phyloP scores from a whole-genome alignment of 352 stramenopile species.

The Globisporangium viniferum region DNA sequence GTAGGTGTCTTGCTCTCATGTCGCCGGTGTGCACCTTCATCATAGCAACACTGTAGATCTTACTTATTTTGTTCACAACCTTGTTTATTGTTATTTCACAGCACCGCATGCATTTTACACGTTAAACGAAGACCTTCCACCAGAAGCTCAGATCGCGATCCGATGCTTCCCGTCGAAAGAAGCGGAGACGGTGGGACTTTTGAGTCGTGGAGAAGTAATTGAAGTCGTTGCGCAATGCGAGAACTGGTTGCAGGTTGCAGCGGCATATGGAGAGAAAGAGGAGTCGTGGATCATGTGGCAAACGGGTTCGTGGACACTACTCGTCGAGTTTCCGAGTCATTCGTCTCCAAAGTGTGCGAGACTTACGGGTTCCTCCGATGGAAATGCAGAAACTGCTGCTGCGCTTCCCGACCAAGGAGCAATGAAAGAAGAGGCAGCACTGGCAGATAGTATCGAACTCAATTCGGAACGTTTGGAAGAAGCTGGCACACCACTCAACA shows the following conservation, averaged over 20 bases:
- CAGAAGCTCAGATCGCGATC: slow-evolving; percentile 66
- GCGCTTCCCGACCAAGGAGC: background rate
- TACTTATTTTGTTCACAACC: background rate
- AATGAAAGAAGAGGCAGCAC: background rate
- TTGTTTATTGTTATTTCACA: slow-evolving; percentile 16
- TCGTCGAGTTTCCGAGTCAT: slow-evolving; percentile 37
- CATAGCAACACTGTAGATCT: slow-evolving; percentile 7
- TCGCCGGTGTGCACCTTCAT: slow-evolving; percentile 3
- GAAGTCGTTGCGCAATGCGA: slow-evolving; percentile 44
- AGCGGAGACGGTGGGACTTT: slow-evolving; percentile 45
- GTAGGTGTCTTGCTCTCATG: slow-evolving; percentile 25
- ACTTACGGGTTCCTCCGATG: background rate
- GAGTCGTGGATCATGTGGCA: slow-evolving; percentile 73
- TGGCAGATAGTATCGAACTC: background rate
- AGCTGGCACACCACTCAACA: background rate
- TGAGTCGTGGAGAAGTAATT: slow-evolving; percentile 54
- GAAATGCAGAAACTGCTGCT: background rate
- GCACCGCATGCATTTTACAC: slow-evolving; percentile 50
- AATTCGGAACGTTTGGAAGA: background rate
- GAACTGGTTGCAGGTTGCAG: slow-evolving; percentile 53
- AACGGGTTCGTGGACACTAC: slow-evolving; percentile 41
- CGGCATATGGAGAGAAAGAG: background rate
- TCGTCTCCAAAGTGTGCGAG: slow-evolving; percentile 21
- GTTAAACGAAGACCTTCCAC: slow-evolving; percentile 49
- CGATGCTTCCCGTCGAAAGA: slow-evolving; percentile 59